Base-by-base conservation (phyloP, 352 stramenopile species). In the Pythium inflatum region DNA sequence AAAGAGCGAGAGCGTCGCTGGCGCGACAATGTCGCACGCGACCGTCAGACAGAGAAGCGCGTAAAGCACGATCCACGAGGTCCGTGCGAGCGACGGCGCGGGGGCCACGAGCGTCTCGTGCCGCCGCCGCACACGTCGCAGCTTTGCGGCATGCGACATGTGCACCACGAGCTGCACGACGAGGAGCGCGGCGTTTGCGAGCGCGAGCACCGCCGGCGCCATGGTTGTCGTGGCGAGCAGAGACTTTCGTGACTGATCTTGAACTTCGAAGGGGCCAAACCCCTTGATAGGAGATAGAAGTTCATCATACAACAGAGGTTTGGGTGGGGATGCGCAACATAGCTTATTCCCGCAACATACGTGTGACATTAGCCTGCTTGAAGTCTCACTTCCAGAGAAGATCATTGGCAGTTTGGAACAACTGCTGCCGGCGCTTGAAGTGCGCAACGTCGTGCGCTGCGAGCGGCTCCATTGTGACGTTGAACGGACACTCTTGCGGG, bases 41-140 rank as follows among this genome's bases (percentile, higher is more conserved):
- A 68, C 36, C 38, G 62, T 41, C 6, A 79, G 30, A 18, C 41
- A 34, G 20, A 79, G 63, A 56, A 68, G 40, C 33, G 38, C 20
- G 48, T 79, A 73, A 58, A 76, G 68, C 13, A 61, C 33, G 22
- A 51, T 41, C 72, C 72, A 79, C 49, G 73, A 71, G 16, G 61
- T 25, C 27, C 65, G 60, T 7, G 62, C 53, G 41, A 48, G 27
- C 60, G 34, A 33, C 30, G 62, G 48, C 46, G 68, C 53, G 30
- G 68, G 62, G 4, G 72, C 72, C 34, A 79, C 30, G 30, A 76
- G 63, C 68, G 68, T 70, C 36, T 67, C 50, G 46, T 74, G 66
- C 16, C 50, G 50, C 14, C 51, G 62, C 18, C 40, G 36, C 24
- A 68, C 30, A 18, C 49, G 60, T 14, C 48, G 33, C 31, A 68